A percentile compares a stretch with the other conserved stretches of the same genome.
These are phyloP conservation scores for Boletus mariae DNA, from an alignment of 1,284 basidiomycete species.

Conservation along the genomic window DNA sequence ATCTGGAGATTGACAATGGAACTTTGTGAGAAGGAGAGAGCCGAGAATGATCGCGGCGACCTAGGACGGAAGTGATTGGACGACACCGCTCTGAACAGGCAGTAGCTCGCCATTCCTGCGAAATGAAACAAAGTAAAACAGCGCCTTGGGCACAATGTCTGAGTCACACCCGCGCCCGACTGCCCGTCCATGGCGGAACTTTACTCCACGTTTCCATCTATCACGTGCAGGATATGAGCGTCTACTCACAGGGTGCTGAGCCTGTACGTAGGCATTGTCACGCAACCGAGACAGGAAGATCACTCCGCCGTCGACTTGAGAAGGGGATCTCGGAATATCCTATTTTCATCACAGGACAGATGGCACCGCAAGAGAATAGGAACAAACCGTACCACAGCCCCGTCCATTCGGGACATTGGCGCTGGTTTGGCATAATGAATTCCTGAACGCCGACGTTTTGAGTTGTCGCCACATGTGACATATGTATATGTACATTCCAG, in stretches of 20 bases:
- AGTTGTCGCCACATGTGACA: not conserved
- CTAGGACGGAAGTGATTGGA: slow-evolving; percentile 20
- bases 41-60: slow-evolving; percentile 22
- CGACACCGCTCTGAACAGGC: slow-evolving; percentile 23
- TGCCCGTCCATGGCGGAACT: slow-evolving; percentile 18
- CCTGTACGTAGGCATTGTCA: not conserved
- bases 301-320: not conserved
- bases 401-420: slow-evolving; percentile 2
- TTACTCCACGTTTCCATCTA: not conserved
- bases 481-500: not conserved
- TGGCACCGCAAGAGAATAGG: not conserved
- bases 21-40: slow-evolving; percentile 15
- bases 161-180: slow-evolving; percentile 9
- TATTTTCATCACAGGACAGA: not conserved
- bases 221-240: not conserved
- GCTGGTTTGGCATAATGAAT: not conserved
- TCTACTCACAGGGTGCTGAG: not conserved
- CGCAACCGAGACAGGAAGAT: not conserved
- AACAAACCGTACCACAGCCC: slow-evolving; percentile 14
- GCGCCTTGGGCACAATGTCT: slow-evolving; percentile 15
- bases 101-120: slow-evolving; percentile 22
- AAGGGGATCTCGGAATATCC: not conserved
- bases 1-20: slow-evolving; percentile 20
- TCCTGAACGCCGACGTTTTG: not conserved
- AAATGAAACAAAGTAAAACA: slow-evolving; percentile 23